These are phyloP conservation scores for Fusarium coicis DNA, from an alignment of 2,329 filamentous ascomycete species.

Conservation along the genomic window DNA sequence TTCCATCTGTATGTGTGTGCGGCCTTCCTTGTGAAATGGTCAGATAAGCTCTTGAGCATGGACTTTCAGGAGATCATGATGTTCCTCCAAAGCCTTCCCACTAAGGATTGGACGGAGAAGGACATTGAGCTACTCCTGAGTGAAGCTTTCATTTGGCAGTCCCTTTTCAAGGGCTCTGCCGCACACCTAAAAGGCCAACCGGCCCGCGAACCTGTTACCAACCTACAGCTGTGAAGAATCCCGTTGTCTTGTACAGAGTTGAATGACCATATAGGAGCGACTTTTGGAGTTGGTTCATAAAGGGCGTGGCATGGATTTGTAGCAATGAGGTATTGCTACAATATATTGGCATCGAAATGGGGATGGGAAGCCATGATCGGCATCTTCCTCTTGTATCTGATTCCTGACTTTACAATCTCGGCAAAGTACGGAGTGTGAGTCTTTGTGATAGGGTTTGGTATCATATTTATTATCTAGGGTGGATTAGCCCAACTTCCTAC, in stretches of 20 bases:
- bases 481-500: conserved; percentile 18
- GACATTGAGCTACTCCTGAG: conserved; percentile 95
- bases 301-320: conserved; percentile 1
- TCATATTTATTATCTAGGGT: conserved; percentile 21
- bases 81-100: conserved; percentile 95
- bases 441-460: conserved; percentile 8
- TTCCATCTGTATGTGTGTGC: conserved; percentile 99
- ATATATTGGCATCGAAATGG: conserved; percentile 38
- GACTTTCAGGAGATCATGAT: conserved; percentile 99
- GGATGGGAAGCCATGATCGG: conserved; percentile 31
- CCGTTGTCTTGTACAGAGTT: not conserved
- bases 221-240: conserved; percentile 49
- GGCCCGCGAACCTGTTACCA: conserved; percentile 49
- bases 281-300: conserved; percentile 14
- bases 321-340: not conserved
- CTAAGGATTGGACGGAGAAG: conserved; percentile 95
- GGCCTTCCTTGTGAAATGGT: conserved; percentile 98
- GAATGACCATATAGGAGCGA: conserved; percentile 2
- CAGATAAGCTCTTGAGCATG: conserved; percentile 93
- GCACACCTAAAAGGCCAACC: conserved; percentile 79
- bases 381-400: conserved; percentile 2
- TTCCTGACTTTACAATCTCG: not conserved
- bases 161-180: conserved; percentile 91
- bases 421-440: not conserved
- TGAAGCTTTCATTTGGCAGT: conserved; percentile 99